Percentiles rank a stretch among this genome's conserved stretches.
These are phyloP conservation scores for Phialophora macrospora DNA, from an alignment of 2,329 filamentous ascomycete species.

Conservation along the genomic window DNA sequence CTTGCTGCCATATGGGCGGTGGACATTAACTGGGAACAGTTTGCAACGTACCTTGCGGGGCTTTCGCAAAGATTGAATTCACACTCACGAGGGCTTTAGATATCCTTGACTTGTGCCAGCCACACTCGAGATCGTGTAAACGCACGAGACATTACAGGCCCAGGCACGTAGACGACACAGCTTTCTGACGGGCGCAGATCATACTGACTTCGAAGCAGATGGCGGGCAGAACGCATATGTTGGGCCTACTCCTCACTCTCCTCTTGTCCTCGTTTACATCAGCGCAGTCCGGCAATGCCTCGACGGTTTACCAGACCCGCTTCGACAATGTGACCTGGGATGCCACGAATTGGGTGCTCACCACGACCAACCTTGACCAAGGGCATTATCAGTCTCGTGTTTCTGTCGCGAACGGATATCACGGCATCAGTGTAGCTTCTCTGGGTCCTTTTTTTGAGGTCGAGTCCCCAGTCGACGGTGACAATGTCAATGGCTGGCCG, in stretches of 20 bases:
- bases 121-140: neutral
- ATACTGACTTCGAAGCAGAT: conserved; percentile 15
- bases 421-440: conserved; percentile 68
- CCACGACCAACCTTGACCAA: conserved; percentile 59
- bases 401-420: conserved; percentile 66
- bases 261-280: conserved; percentile 13
- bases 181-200: neutral
- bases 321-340: conserved; percentile 64
- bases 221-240: conserved; percentile 8
- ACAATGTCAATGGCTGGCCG: conserved; percentile 69
- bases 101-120: neutral
- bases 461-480: conserved; percentile 56
- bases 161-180: neutral
- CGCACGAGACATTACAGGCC: neutral
- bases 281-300: conserved; percentile 29
- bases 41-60: neutral
- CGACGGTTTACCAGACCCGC: conserved; percentile 52
- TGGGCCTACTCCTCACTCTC: conserved; percentile 12
- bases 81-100: neutral
- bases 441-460: conserved; percentile 67
- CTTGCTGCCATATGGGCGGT: neutral
- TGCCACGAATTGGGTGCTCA: conserved; percentile 61
- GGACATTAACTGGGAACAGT: neutral
- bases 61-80: neutral
- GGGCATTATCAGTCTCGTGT: conserved; percentile 66